phyloP scores from a whole-genome alignment of 1,139 yeast genomes.

The Nematodospora anomalae region DNA sequence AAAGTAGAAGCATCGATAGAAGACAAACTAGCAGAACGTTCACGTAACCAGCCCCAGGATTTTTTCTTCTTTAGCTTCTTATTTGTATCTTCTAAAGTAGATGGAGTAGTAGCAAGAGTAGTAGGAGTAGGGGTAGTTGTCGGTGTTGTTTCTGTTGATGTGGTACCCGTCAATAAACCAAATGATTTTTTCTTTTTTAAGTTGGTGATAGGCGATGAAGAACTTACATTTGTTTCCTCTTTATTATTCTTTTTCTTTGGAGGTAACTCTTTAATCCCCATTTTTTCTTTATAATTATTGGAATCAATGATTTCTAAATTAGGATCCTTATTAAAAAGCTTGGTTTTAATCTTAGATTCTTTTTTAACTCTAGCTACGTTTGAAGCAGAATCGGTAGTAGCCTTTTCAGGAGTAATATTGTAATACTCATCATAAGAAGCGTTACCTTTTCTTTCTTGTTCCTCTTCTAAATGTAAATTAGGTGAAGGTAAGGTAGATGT shows the following conservation, averaged over 20 bases:
- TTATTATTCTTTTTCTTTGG: conserved; percentile 4
- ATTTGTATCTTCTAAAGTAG: conserved; percentile 6
- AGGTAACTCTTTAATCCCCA: conserved; percentile 19
- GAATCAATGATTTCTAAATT: conserved; percentile 18
- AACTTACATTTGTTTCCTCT: not conserved
- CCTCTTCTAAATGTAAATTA: conserved; percentile 3
- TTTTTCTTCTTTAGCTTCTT: conserved; percentile 36
- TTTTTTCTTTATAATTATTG: conserved; percentile 13
- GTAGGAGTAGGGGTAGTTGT: no score
- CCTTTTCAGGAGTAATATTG: conserved; percentile 1
- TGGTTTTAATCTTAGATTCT: conserved; percentile 16
- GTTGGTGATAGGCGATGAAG: not conserved
- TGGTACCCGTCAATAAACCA: conserved; percentile 18
- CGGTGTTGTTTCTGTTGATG: conserved; percentile 3
- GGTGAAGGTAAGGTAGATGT: conserved; percentile 7
- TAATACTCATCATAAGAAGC: conserved; percentile 6
- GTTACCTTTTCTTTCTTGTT: not conserved
- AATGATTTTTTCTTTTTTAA: conserved; percentile 26
- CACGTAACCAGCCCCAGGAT: conserved; percentile 45
- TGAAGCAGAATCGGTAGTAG: conserved; percentile 1
- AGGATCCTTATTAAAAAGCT: conserved; percentile 14
- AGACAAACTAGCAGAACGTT: conserved; percentile 34
- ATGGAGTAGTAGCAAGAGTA: not conserved
- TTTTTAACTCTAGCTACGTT: conserved; percentile 5
- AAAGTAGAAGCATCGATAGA: conserved; percentile 23